Evolutionary conservation across 2,329 filamentous ascomycete genomes (phyloP).

Genomic region (Rutstroemia sp.): DNA sequence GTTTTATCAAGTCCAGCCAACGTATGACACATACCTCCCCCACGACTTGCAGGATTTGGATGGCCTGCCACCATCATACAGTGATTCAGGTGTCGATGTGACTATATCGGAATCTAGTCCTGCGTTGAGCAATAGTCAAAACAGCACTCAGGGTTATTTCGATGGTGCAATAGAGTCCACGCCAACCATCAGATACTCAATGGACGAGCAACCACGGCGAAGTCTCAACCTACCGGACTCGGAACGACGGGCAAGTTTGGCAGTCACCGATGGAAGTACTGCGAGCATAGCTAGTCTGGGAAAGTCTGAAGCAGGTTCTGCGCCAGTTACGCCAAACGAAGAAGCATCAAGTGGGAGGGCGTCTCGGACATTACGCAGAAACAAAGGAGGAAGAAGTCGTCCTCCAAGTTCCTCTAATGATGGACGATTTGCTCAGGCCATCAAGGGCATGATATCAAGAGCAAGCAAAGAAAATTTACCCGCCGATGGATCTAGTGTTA

Average conservation of each 20-base stretch:
- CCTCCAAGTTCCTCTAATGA: constrained; percentile 53
- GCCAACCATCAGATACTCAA: constrained; percentile 45
- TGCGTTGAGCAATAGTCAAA: not conserved
- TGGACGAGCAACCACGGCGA: constrained; percentile 43
- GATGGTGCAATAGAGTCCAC: constrained; percentile 35
- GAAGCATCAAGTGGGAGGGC: constrained; percentile 47
- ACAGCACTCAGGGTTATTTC: constrained; percentile 31
- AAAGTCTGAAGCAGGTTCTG: constrained; percentile 31
- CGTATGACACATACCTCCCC: constrained; percentile 47
- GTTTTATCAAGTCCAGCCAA: constrained; percentile 91
- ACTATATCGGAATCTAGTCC: constrained; percentile 10
- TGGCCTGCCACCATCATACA: constrained; percentile 48
- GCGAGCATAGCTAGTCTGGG: constrained; percentile 31
- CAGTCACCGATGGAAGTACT: constrained; percentile 38
- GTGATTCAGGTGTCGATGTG: constrained; percentile 32
- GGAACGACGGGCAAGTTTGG: constrained; percentile 42
- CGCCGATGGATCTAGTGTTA: not conserved
- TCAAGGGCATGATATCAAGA: constrained; percentile 36
- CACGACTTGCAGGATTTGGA: constrained; percentile 31
- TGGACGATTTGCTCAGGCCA: constrained; percentile 48
- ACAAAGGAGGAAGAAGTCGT: constrained; percentile 44
- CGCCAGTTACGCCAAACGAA: constrained; percentile 41
- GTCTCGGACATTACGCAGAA: constrained; percentile 50
- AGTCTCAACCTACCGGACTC: constrained; percentile 43
- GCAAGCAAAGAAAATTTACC: constrained; percentile 25